These are phyloP conservation scores for Conringia planisiliqua DNA, from an alignment of 345 rosid species.

Conservation along the genomic window DNA sequence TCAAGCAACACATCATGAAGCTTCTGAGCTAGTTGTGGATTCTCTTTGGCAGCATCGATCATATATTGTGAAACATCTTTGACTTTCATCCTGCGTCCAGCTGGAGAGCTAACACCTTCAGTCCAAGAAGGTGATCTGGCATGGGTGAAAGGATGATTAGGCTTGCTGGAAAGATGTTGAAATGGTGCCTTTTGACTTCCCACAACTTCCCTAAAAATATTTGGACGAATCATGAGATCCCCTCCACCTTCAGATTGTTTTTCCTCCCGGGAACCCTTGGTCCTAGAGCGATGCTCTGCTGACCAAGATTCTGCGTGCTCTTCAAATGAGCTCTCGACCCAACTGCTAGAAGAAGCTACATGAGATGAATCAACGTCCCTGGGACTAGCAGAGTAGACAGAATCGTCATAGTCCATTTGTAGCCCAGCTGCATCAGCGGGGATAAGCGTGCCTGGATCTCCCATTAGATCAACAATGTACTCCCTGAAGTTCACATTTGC, in stretches of 20 bases:
- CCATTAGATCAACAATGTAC: conserved; percentile 94
- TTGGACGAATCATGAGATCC: conserved; percentile 30
- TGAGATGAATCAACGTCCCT: conserved; percentile 62
- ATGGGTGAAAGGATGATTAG: conserved; percentile 53
- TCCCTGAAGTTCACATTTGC: conserved; percentile 67
- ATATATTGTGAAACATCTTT: conserved; percentile 91
- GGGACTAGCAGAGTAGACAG: conserved; percentile 64
- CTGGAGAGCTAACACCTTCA: conserved; percentile 92
- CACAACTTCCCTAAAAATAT: conserved; percentile 21
- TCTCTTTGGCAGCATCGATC: conserved; percentile 96
- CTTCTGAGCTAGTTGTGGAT: conserved; percentile 85
- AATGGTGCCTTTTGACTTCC: conserved; percentile 31
- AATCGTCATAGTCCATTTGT: conserved; percentile 60
- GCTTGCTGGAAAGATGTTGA: conserved; percentile 41
- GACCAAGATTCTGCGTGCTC: conserved; percentile 58
- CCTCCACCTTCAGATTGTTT: conserved; percentile 45
- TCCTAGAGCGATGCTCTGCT: conserved; percentile 46
- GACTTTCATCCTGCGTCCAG: conserved; percentile 78
- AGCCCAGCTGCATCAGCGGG: conserved; percentile 79
- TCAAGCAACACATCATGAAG: conserved; percentile 91
- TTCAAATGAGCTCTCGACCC: conserved; percentile 60
- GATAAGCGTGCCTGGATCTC: conserved; percentile 94
- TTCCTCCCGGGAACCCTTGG: conserved; percentile 33
- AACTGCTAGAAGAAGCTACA: conserved; percentile 63
- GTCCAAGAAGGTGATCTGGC: conserved; percentile 95